These are phyloP conservation scores for Guyanaporus albipodus DNA, from an alignment of 768 basidiomycete genomes.

Conservation along the genomic window DNA sequence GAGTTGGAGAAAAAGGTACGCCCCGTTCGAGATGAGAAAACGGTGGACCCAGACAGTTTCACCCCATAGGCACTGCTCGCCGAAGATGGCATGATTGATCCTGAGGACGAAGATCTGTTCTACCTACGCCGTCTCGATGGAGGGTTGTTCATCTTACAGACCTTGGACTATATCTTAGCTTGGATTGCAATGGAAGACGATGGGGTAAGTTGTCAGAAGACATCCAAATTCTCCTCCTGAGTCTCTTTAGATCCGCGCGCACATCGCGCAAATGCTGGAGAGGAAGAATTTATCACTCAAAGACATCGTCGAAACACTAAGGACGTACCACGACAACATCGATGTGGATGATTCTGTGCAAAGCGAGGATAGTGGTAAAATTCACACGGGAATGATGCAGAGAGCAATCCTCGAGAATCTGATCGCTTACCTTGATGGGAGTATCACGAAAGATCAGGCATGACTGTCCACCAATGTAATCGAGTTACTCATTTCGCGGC, in stretches of 20 bases:
- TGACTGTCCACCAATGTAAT: not conserved
- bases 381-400: constrained; percentile 46
- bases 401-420: constrained; percentile 67
- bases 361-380: constrained; percentile 24
- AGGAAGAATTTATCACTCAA: constrained; percentile 67
- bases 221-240: constrained; percentile 5
- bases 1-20: constrained; percentile 62
- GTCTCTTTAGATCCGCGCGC: constrained; percentile 64
- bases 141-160: constrained; percentile 86
- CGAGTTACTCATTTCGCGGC: constrained; percentile 16
- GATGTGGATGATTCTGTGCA: constrained; percentile 44
- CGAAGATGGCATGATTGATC: constrained; percentile 52
- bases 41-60: not conserved
- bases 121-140: constrained; percentile 87
- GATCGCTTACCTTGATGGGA: constrained; percentile 54
- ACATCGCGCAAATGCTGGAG: constrained; percentile 70
- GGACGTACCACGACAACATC: constrained; percentile 69
- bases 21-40: not conserved
- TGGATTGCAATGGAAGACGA: constrained; percentile 99
- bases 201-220: constrained; percentile 55
- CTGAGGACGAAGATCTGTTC: constrained; percentile 69
- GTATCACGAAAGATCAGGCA: constrained; percentile 12
- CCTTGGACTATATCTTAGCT: constrained; percentile 88
- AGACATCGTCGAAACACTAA: constrained; percentile 69
- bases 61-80: constrained; percentile 47